phyloP scores from a whole-genome alignment of 139 green algal genomes.

The Zygnema cylindricum region DNA sequence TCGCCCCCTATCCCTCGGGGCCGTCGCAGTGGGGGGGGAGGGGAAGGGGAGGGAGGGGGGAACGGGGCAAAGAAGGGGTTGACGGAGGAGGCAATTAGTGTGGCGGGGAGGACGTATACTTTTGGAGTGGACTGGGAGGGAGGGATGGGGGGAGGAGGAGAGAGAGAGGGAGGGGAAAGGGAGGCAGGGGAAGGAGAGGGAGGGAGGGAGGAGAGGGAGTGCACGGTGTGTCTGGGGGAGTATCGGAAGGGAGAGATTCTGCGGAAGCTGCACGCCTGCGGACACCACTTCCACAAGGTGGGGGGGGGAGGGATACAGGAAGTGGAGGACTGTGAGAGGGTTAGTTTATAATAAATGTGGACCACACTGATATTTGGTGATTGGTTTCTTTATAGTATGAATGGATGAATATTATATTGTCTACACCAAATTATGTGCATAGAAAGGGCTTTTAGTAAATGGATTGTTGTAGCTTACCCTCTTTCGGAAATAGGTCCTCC shows the following conservation, averaged over 20 bases:
- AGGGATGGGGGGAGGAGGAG: neutral
- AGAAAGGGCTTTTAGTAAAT: too few relatives aligned
- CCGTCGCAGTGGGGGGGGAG: neutral
- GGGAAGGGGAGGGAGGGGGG: neutral
- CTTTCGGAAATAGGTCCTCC: too few relatives aligned
- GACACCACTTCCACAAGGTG: conserved; percentile 29
- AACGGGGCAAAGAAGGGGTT: neutral
- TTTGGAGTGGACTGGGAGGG: neutral
- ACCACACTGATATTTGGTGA: too few relatives aligned
- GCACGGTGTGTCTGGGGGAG: conserved; percentile 40
- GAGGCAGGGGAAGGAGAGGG: neutral
- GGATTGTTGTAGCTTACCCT: too few relatives aligned
- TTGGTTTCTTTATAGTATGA: too few relatives aligned
- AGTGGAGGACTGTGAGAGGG: too few relatives aligned
- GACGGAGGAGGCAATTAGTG: conserved; percentile 15
- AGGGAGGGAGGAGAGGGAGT: conserved; percentile 16
- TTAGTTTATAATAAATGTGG: too few relatives aligned
- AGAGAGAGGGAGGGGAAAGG: neutral
- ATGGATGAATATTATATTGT: too few relatives aligned
- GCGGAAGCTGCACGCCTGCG: conserved; percentile 24
- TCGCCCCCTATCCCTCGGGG: neutral
- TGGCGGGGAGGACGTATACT: neutral
- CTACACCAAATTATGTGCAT: too few relatives aligned
- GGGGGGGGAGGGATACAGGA: too few relatives aligned
- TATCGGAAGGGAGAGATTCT: conserved; percentile 21